Evolutionary conservation across 306 rosid species (phyloP).

Genomic region (Ormosia semicastrata): DNA sequence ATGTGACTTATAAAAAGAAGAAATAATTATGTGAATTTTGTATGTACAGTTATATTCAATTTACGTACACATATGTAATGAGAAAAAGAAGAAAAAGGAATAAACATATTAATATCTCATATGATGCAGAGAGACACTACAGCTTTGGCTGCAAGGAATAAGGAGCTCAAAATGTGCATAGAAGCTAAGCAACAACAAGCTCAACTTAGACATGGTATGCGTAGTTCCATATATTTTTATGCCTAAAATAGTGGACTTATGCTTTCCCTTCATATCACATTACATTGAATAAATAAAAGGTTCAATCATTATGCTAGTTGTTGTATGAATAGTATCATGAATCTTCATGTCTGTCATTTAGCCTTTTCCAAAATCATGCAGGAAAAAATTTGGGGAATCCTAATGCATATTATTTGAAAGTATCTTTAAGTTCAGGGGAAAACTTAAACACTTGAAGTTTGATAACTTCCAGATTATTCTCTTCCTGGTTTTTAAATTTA

Average conservation of each 20-base stretch:
- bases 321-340: background rate
- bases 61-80: background rate
- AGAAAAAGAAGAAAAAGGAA: background rate
- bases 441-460: background rate
- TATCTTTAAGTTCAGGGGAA: background rate
- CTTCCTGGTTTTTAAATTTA: background rate
- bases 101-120: background rate
- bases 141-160: constrained; percentile 29
- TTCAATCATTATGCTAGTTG: background rate
- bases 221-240: background rate
- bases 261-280: background rate
- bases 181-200: constrained; percentile 51
- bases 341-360: background rate
- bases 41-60: background rate
- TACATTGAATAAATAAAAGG: background rate
- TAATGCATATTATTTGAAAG: background rate
- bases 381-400: background rate
- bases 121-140: constrained; percentile 53
- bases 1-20: background rate
- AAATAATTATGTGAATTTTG: background rate
- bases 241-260: background rate
- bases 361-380: background rate
- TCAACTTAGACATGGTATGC: constrained; percentile 52
- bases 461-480: background rate
- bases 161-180: constrained; percentile 45